phyloP scores from a whole-genome alignment of 2,329 filamentous ascomycete species.

The Calonectria henricotiae region DNA sequence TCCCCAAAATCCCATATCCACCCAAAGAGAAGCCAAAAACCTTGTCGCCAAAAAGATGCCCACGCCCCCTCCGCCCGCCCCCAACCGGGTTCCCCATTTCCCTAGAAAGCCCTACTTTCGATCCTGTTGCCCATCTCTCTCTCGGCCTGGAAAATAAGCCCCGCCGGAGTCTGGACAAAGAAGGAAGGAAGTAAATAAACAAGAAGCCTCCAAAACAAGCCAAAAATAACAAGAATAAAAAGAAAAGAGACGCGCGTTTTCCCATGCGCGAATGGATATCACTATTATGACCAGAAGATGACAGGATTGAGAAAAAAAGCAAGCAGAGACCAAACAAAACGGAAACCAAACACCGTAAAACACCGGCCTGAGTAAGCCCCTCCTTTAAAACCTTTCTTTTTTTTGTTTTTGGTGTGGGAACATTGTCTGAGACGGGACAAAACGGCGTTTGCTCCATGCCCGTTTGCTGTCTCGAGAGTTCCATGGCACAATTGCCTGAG shows the following conservation, averaged over 20 bases:
- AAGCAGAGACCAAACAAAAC: slow-evolving; percentile 33
- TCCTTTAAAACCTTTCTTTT: slow-evolving; percentile 45
- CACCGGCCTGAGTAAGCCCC: slow-evolving; percentile 42
- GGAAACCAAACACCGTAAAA: slow-evolving; percentile 44
- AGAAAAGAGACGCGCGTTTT: slow-evolving; percentile 39
- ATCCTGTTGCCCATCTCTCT: not conserved
- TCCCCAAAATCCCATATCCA: slow-evolving; percentile 1
- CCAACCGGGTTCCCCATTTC: slow-evolving; percentile 8
- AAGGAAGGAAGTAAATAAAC: slow-evolving; percentile 18
- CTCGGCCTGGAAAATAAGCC: not conserved
- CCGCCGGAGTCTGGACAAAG: not conserved
- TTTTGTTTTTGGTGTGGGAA: slow-evolving; percentile 37
- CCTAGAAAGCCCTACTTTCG: slow-evolving; percentile 4
- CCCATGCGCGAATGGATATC: slow-evolving; percentile 47
- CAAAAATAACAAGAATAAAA: slow-evolving; percentile 36
- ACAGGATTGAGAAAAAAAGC: slow-evolving; percentile 1
- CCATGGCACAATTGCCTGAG: slow-evolving; percentile 14
- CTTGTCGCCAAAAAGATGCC: slow-evolving; percentile 17
- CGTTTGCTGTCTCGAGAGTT: slow-evolving; percentile 27
- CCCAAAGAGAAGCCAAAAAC: not conserved
- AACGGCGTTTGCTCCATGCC: slow-evolving; percentile 11
- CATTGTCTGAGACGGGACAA: not conserved
- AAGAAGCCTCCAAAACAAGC: not conserved
- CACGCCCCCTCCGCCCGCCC: not conserved
- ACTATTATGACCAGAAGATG: slow-evolving; percentile 43